These are phyloP conservation scores for Albophoma yamanashiensis DNA, from an alignment of 2,329 filamentous ascomycete genomes.

Conservation along the genomic window DNA sequence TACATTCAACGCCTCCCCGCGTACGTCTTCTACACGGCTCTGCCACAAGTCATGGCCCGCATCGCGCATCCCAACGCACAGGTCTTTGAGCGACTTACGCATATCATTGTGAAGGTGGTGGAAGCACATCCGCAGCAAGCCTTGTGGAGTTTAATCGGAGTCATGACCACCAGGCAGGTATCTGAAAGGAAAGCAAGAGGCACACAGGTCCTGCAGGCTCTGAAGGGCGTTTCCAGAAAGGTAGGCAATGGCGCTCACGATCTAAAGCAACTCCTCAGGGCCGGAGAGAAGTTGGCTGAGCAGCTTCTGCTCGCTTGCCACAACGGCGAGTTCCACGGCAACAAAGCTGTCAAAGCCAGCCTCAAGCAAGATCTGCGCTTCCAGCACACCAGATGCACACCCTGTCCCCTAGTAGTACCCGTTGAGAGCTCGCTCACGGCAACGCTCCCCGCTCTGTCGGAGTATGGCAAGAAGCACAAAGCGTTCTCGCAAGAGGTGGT, in stretches of 20 bases:
- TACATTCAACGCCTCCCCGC: slow-evolving; percentile 63
- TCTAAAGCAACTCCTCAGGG: slow-evolving; percentile 59
- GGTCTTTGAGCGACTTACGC: slow-evolving; percentile 66
- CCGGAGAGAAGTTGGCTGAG: slow-evolving; percentile 74
- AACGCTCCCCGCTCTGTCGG: slow-evolving; percentile 64
- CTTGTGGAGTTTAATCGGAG: slow-evolving; percentile 80
- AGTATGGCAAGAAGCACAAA: slow-evolving; percentile 65
- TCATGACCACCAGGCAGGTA: slow-evolving; percentile 68
- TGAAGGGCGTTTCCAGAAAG: slow-evolving; percentile 38
- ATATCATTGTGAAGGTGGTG: slow-evolving; percentile 81
- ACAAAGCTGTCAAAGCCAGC: slow-evolving; percentile 57
- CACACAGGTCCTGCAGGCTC: slow-evolving; percentile 37
- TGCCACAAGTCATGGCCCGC: slow-evolving; percentile 91
- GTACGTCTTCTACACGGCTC: slow-evolving; percentile 69
- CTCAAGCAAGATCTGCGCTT: slow-evolving; percentile 71
- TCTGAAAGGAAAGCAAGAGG: slow-evolving; percentile 51
- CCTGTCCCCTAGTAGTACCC: slow-evolving; percentile 79
- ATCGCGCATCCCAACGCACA: slow-evolving; percentile 76
- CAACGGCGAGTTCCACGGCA: slow-evolving; percentile 61
- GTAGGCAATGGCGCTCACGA: slow-evolving; percentile 44
- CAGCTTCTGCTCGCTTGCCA: slow-evolving; percentile 75
- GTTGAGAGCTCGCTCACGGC: slow-evolving; percentile 77
- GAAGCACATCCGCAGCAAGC: slow-evolving; percentile 81
- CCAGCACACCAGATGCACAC: slow-evolving; percentile 64
- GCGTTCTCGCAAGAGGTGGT: slow-evolving; percentile 82